These are phyloP conservation scores for Posidonia oceanica DNA, from an alignment of 116 monocot species.

Conservation along the genomic window DNA sequence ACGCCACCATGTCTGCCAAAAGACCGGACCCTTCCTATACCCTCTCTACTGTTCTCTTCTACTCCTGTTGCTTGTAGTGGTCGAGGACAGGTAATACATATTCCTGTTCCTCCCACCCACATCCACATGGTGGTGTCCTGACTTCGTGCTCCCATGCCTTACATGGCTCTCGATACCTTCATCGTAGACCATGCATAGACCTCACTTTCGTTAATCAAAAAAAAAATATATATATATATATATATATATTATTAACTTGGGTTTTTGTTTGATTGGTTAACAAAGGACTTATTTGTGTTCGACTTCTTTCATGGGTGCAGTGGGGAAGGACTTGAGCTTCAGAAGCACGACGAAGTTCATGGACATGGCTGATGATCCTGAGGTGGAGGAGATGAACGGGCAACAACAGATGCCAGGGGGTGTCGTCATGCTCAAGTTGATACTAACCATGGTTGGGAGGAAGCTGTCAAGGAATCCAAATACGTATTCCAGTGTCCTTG, in stretches of 20 bases:
- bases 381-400: background rate
- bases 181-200: no score
- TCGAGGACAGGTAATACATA: background rate
- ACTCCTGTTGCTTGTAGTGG: background rate
- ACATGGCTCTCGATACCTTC: no score
- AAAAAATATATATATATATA: no score
- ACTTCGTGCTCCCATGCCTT: no score
- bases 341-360: slow-evolving; percentile 40
- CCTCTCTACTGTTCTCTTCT: no score
- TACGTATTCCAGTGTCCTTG: slow-evolving; percentile 47
- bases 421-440: slow-evolving; percentile 33
- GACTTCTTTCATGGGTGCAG: background rate
- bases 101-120: background rate
- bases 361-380: slow-evolving; percentile 8
- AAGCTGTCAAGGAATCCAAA: slow-evolving; percentile 51
- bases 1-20: background rate
- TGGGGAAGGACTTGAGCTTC: slow-evolving; percentile 38
- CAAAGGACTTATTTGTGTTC: no score
- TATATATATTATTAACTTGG: no score
- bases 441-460: slow-evolving; percentile 34
- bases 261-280: no score
- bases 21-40: background rate
- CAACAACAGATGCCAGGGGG: slow-evolving; percentile 31
- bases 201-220: no score
- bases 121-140: no score